A percentile compares a stretch with the other conserved stretches of the same genome.
Conservation (phyloP, 2,329 filamentous ascomycete species). For the Aspergillus tubingensis region DNA sequence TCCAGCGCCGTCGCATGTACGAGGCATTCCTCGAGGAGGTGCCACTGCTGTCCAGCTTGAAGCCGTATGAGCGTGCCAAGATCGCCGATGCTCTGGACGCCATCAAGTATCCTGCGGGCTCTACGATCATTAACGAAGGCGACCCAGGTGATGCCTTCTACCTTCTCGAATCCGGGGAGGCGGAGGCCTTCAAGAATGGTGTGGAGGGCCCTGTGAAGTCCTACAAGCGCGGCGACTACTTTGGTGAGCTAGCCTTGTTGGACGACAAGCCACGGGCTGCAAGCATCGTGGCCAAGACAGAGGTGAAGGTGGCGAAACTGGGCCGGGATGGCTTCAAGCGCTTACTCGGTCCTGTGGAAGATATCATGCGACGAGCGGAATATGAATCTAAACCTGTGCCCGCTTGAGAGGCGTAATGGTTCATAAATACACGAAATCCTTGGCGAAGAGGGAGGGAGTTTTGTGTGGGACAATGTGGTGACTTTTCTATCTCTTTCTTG, state of each 20-base stretch:
- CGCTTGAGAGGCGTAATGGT: slow-evolving; percentile 26
- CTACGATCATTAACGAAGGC: slow-evolving; percentile 86
- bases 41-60: slow-evolving; percentile 77
- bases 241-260: slow-evolving; percentile 89
- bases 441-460: slow-evolving; percentile 12
- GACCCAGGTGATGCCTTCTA: slow-evolving; percentile 92
- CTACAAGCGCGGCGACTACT: slow-evolving; percentile 93
- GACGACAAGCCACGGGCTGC: slow-evolving; percentile 93
- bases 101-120: slow-evolving; percentile 75
- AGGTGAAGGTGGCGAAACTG: slow-evolving; percentile 89
- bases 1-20: slow-evolving; percentile 93
- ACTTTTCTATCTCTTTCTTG: slow-evolving; percentile 13
- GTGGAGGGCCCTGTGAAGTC: slow-evolving; percentile 69
- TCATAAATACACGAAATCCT: not conserved
- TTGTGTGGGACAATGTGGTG: slow-evolving; percentile 5
- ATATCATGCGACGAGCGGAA: slow-evolving; percentile 77
- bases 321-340: slow-evolving; percentile 95
- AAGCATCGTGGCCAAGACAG: slow-evolving; percentile 77
- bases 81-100: slow-evolving; percentile 96
- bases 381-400: slow-evolving; percentile 38
- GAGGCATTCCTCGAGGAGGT: slow-evolving; percentile 96
- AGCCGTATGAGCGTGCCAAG: slow-evolving; percentile 91
- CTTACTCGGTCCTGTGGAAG: slow-evolving; percentile 86
- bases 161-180: slow-evolving; percentile 83
- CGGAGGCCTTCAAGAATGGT: slow-evolving; percentile 81